Conservation (phyloP, 2,329 filamentous ascomycete genomes). For the Alternaria dauci region DNA sequence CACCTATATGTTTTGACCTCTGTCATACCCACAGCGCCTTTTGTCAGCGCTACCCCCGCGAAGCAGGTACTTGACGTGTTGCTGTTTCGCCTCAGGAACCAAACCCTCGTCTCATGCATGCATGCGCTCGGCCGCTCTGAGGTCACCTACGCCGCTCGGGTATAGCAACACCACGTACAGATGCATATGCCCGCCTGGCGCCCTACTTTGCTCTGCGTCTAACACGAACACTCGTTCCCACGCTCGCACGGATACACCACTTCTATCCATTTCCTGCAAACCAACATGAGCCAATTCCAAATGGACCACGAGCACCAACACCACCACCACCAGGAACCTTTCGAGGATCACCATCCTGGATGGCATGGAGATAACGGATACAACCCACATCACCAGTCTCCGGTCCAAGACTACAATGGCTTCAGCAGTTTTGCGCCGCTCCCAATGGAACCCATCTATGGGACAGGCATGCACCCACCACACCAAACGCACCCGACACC, state of each 20-base stretch:
- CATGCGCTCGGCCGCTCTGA: slow-evolving; percentile 48
- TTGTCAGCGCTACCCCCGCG: slow-evolving; percentile 40
- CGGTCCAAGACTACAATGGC: slow-evolving; percentile 52
- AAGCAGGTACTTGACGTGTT: slow-evolving; percentile 34
- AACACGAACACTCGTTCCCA: slow-evolving; percentile 39
- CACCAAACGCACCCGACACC: slow-evolving; percentile 37
- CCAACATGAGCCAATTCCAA: slow-evolving; percentile 52
- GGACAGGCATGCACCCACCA: slow-evolving; percentile 50
- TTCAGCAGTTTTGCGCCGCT: slow-evolving; percentile 50
- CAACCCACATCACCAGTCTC: slow-evolving; percentile 50
- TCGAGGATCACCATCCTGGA: slow-evolving; percentile 44
- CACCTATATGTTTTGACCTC: slow-evolving; percentile 28
- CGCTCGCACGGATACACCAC: slow-evolving; percentile 34
- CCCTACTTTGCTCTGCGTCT: slow-evolving; percentile 32
- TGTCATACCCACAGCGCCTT: slow-evolving; percentile 39
- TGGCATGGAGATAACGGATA: slow-evolving; percentile 47
- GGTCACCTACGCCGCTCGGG: slow-evolving; percentile 42
- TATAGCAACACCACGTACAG: slow-evolving; percentile 40
- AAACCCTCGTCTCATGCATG: slow-evolving; percentile 49
- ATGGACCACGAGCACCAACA: slow-evolving; percentile 53
- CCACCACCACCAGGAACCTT: slow-evolving; percentile 41
- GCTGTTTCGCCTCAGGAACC: slow-evolving; percentile 49
- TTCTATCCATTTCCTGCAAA: slow-evolving; percentile 22
- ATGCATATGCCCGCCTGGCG: slow-evolving; percentile 45
- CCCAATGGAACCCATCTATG: slow-evolving; percentile 53